These are phyloP conservation scores for Colletotrichum tropicicola DNA, from an alignment of 2,329 filamentous ascomycete genomes.

Conservation along the genomic window DNA sequence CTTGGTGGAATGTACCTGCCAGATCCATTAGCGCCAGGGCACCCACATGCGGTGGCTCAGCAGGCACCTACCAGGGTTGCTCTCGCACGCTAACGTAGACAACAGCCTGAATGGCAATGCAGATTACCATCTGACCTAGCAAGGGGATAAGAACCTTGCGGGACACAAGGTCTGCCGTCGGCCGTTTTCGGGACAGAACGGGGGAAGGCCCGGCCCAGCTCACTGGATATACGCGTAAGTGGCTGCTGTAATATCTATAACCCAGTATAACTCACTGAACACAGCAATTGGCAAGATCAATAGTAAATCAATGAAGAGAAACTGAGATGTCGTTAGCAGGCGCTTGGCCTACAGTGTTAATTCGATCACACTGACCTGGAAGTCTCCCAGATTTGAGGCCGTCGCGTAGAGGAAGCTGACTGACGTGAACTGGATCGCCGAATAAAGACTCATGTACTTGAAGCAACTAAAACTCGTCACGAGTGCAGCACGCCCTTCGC, in stretches of 20 bases:
- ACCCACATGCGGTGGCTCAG: not conserved
- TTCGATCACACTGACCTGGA: constrained; percentile 68
- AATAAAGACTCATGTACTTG: constrained; percentile 99
- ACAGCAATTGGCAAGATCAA: constrained; percentile 96
- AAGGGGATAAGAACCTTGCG: constrained; percentile 91
- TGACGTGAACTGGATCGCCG: constrained; percentile 97
- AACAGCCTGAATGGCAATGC: constrained; percentile 78
- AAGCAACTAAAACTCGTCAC: constrained; percentile 99
- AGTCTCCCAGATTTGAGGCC: constrained; percentile 94
- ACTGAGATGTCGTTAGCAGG: constrained; percentile 53
- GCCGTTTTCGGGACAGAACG: constrained; percentile 81
- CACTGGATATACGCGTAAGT: constrained; percentile 59
- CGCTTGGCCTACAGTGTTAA: not conserved
- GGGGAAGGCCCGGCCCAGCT: constrained; percentile 92
- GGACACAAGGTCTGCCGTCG: constrained; percentile 91
- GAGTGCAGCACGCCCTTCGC: constrained; percentile 91
- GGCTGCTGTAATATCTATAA: not conserved
- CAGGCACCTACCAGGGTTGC: constrained; percentile 75
- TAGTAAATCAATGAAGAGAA: constrained; percentile 91
- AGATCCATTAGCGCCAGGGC: constrained; percentile 29
- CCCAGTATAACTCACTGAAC: constrained; percentile 70
- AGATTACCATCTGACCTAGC: constrained; percentile 86
- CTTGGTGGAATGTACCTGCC: constrained; percentile 80
- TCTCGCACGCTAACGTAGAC: constrained; percentile 78
- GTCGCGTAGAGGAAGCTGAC: constrained; percentile 96